Evolutionary conservation across 2,329 filamentous ascomycete species (phyloP), one percentile per base, ranked within the genome.

Genomic region (Botryotinia globosa): DNA sequence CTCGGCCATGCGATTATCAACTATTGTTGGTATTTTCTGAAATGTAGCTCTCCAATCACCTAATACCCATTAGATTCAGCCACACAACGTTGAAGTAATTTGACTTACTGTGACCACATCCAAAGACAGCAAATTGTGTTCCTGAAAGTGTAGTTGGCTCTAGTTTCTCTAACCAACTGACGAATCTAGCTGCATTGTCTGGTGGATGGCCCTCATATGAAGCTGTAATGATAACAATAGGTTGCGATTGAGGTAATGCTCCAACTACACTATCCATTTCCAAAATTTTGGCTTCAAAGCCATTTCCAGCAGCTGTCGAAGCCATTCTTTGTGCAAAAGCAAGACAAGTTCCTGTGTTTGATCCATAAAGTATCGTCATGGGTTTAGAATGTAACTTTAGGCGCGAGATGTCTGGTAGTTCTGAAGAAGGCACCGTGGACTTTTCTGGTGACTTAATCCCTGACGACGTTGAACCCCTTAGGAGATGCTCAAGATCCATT

Each of bases 281-380:
- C 32, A 86, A 84, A 2, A 91, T 81, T 7, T 83, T 80, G 6
- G 79, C 82, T 9, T 80, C 81, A 80, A 89, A 93, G 0, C 91
- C 91, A 75, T 88, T 88, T 6, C 80, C 80, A 4, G 83, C 77
- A 0, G 90, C 90, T 76, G 89, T 86, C 7, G 85, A 83, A 0
- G 89, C 89, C 14, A 94, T 79, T 42, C 87, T 84, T 74, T 90
- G 86, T 1, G 91, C 89, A 64, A 94, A 84, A 1, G 89, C 84
- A 80, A 93, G 90, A 79, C 91, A 94, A 1, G 92, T 94, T 0
- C 92, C 92, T 14, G 88, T 89, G 78, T 93, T 93, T n/a, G 90
- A 91, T 2, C 92, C 92, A 77, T 92, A 94, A 54, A 22, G 86
- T 32, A 94, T 86, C 29, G 86, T 86, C 75, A 94, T 77, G 8